Evolutionary conservation across 768 basidiomycete genomes (phyloP).

Genomic region (Lactarius akahatsu): DNA sequence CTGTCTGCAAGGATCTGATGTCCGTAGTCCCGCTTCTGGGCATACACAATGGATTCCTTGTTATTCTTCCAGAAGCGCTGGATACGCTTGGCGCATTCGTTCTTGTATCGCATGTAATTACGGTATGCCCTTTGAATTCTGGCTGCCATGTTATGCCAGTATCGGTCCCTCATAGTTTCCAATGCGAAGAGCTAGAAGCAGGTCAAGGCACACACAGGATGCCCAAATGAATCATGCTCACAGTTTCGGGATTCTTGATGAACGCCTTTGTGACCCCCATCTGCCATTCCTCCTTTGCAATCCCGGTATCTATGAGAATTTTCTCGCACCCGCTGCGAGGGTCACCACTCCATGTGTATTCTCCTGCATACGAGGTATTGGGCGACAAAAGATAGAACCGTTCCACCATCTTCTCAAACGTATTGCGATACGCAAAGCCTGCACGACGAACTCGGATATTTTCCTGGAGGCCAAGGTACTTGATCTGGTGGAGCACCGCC

Average conservation of each 20-base stretch:
- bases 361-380: slow-evolving; percentile 95
- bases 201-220: slow-evolving; percentile 12
- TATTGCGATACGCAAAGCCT: slow-evolving; percentile 97
- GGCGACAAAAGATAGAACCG: slow-evolving; percentile 95
- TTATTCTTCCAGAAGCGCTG: slow-evolving; percentile 99
- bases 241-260: slow-evolving; percentile 99
- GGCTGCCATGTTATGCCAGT: slow-evolving; percentile 99
- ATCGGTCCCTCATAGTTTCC: slow-evolving; percentile 97
- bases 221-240: slow-evolving; percentile 39
- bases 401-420: slow-evolving; percentile 99
- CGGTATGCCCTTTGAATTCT: slow-evolving; percentile 96
- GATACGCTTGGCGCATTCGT: slow-evolving; percentile 92
- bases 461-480: slow-evolving; percentile 97
- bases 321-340: slow-evolving; percentile 87
- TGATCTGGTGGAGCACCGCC: slow-evolving; percentile 97
- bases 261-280: slow-evolving; percentile 99
- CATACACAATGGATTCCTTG: slow-evolving; percentile 88
- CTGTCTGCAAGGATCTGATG: slow-evolving; percentile 88
- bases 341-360: slow-evolving; percentile 96
- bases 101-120: slow-evolving; percentile 93
- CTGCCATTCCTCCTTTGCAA: slow-evolving; percentile 97
- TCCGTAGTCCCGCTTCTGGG: slow-evolving; percentile 90
- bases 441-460: slow-evolving; percentile 97
- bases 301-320: slow-evolving; percentile 93
- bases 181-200: slow-evolving; percentile 81